Evolutionary conservation across 495 filamentous ascomycete genomes (phyloP), one percentile per base, ranked within the genome.

Genomic region (Beverwykella pulmonaria): DNA sequence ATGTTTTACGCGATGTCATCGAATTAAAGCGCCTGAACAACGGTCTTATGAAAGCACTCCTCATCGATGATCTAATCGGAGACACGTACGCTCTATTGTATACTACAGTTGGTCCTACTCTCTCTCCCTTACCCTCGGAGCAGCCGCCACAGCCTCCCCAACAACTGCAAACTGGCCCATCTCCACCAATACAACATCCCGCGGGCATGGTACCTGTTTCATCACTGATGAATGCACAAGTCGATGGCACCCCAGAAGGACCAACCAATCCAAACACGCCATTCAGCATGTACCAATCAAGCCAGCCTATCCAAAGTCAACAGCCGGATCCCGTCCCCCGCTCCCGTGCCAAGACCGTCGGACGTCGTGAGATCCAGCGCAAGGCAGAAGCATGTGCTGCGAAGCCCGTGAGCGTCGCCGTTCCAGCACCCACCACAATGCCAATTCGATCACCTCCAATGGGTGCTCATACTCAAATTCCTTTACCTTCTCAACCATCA

Each of bases 11-110:
- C 55, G 95, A 99, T 59, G 87, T 86, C 6, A 81, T 90, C 52
- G 93, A 98, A 71, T 78, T 98, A n/a, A 96, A 96, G 73, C 93
- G 91, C 68, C 82, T 93, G 44, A 97, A 97, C 75, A 86, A 86
- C 50, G 87, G 86, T 56, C 82, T 94, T 9, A 93, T 93, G 86
- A 96, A 93, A 73, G 84, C 88, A 5, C 84, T 86, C 1, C 81
- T 88, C 32, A 90, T 97, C 47, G 95, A 98, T 72, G 94, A 98
- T 73, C 81, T 98, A 29, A 88, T 97, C 57, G 87, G 86, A 15
- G 94, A 99, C 74, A 83, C 90, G 30, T 99, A 94, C 75, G 87
- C 90, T 2, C 80, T 84, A n/a, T 79, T 98, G 8, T 97, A 93
- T 75, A 78, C 59, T 17, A 63, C 61, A 30, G 53, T 73, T 55